Conservation (phyloP, 768 basidiomycete genomes). For the Dendrothele bispora region DNA sequence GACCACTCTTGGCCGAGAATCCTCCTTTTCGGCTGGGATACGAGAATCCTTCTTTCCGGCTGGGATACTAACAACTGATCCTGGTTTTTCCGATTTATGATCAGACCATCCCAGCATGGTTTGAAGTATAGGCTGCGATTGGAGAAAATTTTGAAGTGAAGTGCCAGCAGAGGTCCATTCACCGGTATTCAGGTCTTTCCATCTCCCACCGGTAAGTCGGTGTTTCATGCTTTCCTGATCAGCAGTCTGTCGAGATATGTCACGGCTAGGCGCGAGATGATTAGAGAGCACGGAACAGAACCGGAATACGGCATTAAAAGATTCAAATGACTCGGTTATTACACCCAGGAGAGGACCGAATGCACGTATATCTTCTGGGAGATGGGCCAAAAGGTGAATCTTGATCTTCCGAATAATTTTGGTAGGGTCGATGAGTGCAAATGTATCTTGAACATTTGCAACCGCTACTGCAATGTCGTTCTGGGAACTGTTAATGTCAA, state of each 20-base stretch:
- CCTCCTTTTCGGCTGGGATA: not conserved
- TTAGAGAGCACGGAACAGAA: constrained; percentile 23
- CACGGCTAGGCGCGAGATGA: constrained; percentile 27
- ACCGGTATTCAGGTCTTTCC: not conserved
- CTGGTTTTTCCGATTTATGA: not conserved
- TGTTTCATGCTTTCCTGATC: constrained; percentile 14
- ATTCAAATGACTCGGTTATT: constrained; percentile 21
- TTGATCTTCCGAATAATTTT: constrained; percentile 16
- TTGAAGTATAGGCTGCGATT: not conserved
- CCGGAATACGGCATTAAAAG: constrained; percentile 28
- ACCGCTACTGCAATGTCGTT: constrained; percentile 5
- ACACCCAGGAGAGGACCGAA: constrained; percentile 13
- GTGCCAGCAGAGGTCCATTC: not conserved
- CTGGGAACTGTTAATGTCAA: not conserved
- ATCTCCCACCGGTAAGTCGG: not conserved
- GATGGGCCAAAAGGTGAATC: constrained; percentile 15
- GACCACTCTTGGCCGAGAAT: not conserved
- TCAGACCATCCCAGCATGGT: not conserved
- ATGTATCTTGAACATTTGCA: constrained; percentile 16
- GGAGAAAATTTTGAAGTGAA: not conserved
- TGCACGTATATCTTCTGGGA: constrained; percentile 4
- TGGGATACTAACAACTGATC: not conserved
- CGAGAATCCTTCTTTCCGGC: no score
- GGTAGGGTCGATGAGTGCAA: constrained; percentile 11
- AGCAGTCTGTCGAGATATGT: constrained; percentile 15